Evolutionary conservation across 371 early-diverging fungal genomes (phyloP).

Genomic region (Nematocida ausubeli): DNA sequence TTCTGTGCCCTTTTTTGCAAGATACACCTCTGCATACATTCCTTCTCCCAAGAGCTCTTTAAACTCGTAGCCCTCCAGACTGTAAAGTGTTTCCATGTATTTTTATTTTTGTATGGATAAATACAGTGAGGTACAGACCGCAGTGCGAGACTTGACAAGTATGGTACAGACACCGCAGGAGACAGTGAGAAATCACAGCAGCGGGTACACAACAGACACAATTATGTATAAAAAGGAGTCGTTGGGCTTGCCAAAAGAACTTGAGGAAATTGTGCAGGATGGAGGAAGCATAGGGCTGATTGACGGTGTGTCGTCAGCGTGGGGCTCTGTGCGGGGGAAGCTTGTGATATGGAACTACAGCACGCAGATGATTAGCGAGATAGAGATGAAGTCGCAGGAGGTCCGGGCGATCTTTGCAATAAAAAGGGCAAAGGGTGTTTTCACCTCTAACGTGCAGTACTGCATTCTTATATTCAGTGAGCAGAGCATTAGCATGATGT

Average conservation of each 20-base stretch:
- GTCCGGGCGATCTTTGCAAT: conserved; percentile 18
- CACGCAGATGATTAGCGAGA: conserved; percentile 28
- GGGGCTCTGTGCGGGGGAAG: conserved; percentile 9
- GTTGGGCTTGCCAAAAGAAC: conserved; percentile 6
- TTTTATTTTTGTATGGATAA: conserved; percentile 55
- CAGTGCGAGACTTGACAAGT: conserved; percentile 10
- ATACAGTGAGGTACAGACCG: conserved; percentile 51
- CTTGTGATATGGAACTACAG: conserved; percentile 46
- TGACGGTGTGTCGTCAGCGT: conserved; percentile 32
- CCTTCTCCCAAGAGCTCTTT: conserved; percentile 71
- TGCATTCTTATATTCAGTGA: conserved; percentile 48
- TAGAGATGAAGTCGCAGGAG: conserved; percentile 24
- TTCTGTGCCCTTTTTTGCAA: conserved; percentile 70
- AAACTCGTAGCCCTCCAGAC: conserved; percentile 61
- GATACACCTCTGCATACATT: conserved; percentile 73
- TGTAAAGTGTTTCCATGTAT: conserved; percentile 48
- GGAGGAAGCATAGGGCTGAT: conserved; percentile 33
- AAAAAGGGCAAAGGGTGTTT: background rate
- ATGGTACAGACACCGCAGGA: conserved; percentile 9
- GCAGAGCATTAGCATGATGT: conserved; percentile 2
- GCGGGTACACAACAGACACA: conserved; percentile 33
- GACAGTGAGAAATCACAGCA: conserved; percentile 14
- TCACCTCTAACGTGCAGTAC: conserved; percentile 12
- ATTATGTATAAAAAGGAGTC: conserved; percentile 44
- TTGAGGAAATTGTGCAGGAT: conserved; percentile 17